phyloP scores from a whole-genome alignment of 148 eudicot genomes.

The Chenopodium berlandieri region DNA sequence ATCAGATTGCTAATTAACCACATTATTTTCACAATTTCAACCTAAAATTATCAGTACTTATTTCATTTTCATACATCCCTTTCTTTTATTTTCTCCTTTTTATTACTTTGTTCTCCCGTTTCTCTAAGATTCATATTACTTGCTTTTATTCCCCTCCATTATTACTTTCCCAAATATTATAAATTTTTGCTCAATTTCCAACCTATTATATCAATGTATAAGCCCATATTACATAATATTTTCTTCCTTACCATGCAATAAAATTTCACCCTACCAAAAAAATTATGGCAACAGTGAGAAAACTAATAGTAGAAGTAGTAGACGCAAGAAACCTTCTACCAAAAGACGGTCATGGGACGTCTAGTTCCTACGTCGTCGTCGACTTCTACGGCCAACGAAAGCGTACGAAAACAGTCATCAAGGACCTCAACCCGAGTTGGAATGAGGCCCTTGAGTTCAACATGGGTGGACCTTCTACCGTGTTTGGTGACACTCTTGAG shows the following conservation, averaged over 20 bases:
- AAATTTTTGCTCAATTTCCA: no score
- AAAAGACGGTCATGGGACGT: constrained; percentile 85
- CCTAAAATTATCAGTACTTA: no score
- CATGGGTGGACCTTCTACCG: constrained; percentile 47
- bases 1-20: not conserved
- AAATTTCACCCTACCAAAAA: not conserved
- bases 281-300: constrained; percentile 42
- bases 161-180: no score
- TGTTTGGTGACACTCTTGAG: constrained; percentile 71
- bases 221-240: no score
- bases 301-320: constrained; percentile 72
- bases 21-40: no score
- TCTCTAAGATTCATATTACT: not conserved
- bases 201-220: not conserved
- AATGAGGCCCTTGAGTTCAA: constrained; percentile 72
- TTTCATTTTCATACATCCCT: not conserved
- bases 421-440: constrained; percentile 75
- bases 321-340: constrained; percentile 75
- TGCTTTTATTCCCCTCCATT: constrained; percentile 1
- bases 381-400: constrained; percentile 79
- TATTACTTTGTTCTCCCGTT: not conserved
- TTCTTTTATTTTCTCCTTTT: not conserved
- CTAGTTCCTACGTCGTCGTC: constrained; percentile 74
- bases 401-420: constrained; percentile 49
- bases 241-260: not conserved